phyloP scores from a whole-genome alignment of 352 stramenopile genomes.

The Phytophthora aleatoria region DNA sequence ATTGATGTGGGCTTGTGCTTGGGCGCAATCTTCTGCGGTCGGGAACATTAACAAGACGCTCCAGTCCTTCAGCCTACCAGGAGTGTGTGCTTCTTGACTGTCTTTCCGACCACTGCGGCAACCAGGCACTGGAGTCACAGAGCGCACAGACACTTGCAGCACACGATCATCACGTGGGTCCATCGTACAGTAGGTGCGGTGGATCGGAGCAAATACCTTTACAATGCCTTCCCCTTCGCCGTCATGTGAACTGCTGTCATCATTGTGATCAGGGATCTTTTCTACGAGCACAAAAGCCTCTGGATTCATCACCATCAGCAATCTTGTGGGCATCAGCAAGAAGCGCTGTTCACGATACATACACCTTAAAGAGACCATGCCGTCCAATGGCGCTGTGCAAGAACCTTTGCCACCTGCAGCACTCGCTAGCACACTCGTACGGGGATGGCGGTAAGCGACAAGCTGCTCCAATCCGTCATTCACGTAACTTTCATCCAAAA shows the following conservation, averaged over 20 bases:
- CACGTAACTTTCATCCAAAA: constrained; percentile 50
- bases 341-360: constrained; percentile 84
- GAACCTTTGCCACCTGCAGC: constrained; percentile 32
- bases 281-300: constrained; percentile 77
- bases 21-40: constrained; percentile 59
- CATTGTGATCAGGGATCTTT: constrained; percentile 33
- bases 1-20: constrained; percentile 75
- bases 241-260: constrained; percentile 29
- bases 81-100: constrained; percentile 26
- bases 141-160: constrained; percentile 71
- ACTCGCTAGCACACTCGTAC: constrained; percentile 51
- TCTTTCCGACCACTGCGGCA: constrained; percentile 68
- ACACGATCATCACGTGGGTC: constrained; percentile 76
- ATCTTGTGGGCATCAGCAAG: constrained; percentile 53
- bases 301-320: constrained; percentile 77
- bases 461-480: constrained; percentile 61
- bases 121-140: constrained; percentile 51
- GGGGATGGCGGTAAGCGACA: constrained; percentile 58
- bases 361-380: constrained; percentile 75
- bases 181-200: constrained; percentile 72
- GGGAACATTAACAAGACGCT: constrained; percentile 72
- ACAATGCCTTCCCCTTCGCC: constrained; percentile 49
- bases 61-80: constrained; percentile 43
- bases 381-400: constrained; percentile 44
- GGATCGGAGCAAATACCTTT: constrained; percentile 70